These are phyloP conservation scores for Torulaspora franciscae DNA, from an alignment of 805 yeast species.

Conservation along the genomic window DNA sequence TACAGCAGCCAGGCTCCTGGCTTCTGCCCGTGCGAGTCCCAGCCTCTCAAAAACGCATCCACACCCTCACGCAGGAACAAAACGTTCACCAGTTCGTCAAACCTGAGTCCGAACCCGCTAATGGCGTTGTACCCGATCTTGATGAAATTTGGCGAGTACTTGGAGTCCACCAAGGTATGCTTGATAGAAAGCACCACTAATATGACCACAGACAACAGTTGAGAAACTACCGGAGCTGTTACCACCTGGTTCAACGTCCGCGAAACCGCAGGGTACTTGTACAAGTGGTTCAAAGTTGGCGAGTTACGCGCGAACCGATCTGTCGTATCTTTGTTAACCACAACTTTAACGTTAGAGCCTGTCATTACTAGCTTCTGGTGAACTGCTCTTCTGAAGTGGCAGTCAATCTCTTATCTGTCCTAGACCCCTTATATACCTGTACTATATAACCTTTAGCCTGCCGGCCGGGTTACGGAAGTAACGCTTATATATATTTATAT, in stretches of 20 bases:
- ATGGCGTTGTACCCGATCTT: slow-evolving; percentile 17
- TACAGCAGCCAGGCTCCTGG: slow-evolving; percentile 30
- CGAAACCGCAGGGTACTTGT: slow-evolving; percentile 21
- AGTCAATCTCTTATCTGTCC: background rate
- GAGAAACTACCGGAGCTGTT: slow-evolving; percentile 19
- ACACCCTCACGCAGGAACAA: slow-evolving; percentile 32
- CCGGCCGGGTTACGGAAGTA: background rate
- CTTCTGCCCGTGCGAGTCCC: slow-evolving; percentile 16
- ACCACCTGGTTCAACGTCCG: slow-evolving; percentile 16
- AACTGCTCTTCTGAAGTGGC: background rate
- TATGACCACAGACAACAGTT: slow-evolving; percentile 15
- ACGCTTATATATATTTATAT: background rate
- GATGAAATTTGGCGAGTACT: slow-evolving; percentile 18
- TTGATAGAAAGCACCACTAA: slow-evolving; percentile 13
- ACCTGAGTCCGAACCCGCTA: slow-evolving; percentile 10
- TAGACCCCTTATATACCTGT: slow-evolving; percentile 5
- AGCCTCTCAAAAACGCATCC: slow-evolving; percentile 23
- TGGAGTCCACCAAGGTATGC: slow-evolving; percentile 19
- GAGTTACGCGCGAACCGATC: slow-evolving; percentile 27
- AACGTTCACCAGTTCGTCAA: slow-evolving; percentile 28
- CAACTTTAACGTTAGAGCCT: slow-evolving; percentile 16
- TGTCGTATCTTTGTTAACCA: slow-evolving; percentile 24
- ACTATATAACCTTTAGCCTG: background rate
- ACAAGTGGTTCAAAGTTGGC: slow-evolving; percentile 25
- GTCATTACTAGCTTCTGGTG: slow-evolving; percentile 5